Evolutionary conservation across 495 filamentous ascomycete species (phyloP), one percentile per base, ranked within the genome.

Genomic region (Xylaria nigripes): DNA sequence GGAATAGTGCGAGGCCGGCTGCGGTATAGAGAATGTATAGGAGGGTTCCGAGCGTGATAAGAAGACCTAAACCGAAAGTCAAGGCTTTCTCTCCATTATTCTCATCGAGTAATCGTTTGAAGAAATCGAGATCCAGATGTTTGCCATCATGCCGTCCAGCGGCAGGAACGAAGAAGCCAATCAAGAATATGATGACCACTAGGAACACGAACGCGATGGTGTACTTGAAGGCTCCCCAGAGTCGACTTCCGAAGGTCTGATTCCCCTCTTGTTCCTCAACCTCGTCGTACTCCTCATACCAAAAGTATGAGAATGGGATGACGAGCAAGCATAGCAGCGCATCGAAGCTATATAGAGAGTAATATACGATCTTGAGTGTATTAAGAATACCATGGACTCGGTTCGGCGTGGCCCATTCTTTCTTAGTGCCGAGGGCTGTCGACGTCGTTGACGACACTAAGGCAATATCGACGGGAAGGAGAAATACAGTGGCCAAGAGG

Each of bases 271-370:
- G 86, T 19, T 80, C 73, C 29, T 87, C 87, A 47, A 87, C 86
- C 71, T 95, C 86, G 61, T 92, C 87, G 61, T 94, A 93, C 69
- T 97, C 94, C 70, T 99, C 93, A 57, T 94, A 95, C 83, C 84
- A 96, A 70, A 99, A 99, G 71, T 97, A 99, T 12, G 90, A 84
- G 65, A 99, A 99, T 1, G 93, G 93, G 18, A 96, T 83, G 18
- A 95, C 81, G 30, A 98, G 63, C 34, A 99, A 76, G 65, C 94
- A 97, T 13, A 99, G 84, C 2, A 95, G 67, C 1, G 91, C 91
- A 70, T 99, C 94, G 55, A 95, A 68, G 27, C 86, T 92, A 70
- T 97, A 99, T 0, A 97, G 77, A 0, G 81, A 76, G 69, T 97
- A 99, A 69, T 97, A 99, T 47, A 96, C 84, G 53, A 93, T 81